These are phyloP conservation scores for Xylaria acuta DNA, from an alignment of 495 filamentous ascomycete genomes.

Conservation along the genomic window DNA sequence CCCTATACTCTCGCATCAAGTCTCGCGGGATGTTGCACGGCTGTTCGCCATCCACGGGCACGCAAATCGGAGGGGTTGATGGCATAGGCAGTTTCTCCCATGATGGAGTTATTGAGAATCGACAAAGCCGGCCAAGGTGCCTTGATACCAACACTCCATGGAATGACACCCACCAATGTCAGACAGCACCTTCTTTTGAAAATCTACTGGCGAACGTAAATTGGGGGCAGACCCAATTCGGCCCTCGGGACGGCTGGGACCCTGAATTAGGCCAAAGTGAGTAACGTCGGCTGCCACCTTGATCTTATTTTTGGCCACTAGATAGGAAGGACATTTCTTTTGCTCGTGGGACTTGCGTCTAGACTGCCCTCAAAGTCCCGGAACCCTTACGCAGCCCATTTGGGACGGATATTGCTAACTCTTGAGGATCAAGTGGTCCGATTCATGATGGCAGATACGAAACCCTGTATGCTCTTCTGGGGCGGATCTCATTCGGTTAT, in stretches of 20 bases:
- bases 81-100: not conserved
- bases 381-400: not conserved
- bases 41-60: not conserved
- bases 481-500: conserved; percentile 50
- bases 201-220: not conserved
- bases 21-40: not conserved
- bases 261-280: not conserved
- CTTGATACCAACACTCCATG: not conserved
- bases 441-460: conserved; percentile 37
- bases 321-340: not conserved
- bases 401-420: not conserved
- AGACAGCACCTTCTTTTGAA: not conserved
- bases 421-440: conserved; percentile 23
- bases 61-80: not conserved
- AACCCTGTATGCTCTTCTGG: conserved; percentile 46
- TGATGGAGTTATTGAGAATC: not conserved
- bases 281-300: not conserved
- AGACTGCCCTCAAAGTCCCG: not conserved
- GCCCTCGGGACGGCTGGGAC: not conserved
- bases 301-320: not conserved
- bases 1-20: not conserved
- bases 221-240: not conserved
- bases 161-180: not conserved
- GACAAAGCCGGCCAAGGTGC: not conserved
- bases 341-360: not conserved